Percentiles rank a stretch among this genome's conserved stretches.
These are phyloP conservation scores for Plasmodiophora brassicae DNA, from an alignment of 208 protist species.

Conservation along the genomic window DNA sequence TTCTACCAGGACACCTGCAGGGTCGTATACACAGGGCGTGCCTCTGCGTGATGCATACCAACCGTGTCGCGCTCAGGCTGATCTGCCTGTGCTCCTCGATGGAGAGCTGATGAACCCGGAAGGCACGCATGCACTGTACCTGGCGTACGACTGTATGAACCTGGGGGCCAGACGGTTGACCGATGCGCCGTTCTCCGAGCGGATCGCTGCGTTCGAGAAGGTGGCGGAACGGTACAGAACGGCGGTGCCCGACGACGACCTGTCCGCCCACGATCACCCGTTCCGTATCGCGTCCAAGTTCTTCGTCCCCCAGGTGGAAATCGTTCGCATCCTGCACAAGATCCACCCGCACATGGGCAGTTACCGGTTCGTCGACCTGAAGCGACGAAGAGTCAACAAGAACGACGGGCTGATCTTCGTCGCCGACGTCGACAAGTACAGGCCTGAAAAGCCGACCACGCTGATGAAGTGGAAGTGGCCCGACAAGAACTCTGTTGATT, in stretches of 20 bases:
- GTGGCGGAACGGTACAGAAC: background rate
- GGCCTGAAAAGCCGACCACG: background rate
- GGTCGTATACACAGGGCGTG: no score
- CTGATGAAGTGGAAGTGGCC: constrained; percentile 26
- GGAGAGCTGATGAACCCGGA: constrained; percentile 6
- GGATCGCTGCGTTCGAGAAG: background rate
- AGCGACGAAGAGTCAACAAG: background rate
- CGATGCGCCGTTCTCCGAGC: background rate
- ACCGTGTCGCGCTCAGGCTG: background rate
- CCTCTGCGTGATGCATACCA: no score
- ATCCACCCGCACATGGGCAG: background rate
- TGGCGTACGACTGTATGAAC: background rate
- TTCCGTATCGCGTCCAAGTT: background rate
- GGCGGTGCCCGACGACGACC: no score
- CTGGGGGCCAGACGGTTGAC: background rate
- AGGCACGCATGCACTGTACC: background rate
- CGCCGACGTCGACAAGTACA: background rate
- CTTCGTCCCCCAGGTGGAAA: background rate
- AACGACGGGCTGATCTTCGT: constrained; percentile 25
- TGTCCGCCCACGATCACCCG: background rate
- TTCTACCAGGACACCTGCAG: background rate
- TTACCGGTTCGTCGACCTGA: background rate
- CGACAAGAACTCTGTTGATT: background rate
- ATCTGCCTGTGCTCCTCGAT: background rate
- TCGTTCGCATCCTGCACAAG: background rate